Conservation (phyloP, 352 stramenopile genomes). For the Phytophthora citrophthora region DNA sequence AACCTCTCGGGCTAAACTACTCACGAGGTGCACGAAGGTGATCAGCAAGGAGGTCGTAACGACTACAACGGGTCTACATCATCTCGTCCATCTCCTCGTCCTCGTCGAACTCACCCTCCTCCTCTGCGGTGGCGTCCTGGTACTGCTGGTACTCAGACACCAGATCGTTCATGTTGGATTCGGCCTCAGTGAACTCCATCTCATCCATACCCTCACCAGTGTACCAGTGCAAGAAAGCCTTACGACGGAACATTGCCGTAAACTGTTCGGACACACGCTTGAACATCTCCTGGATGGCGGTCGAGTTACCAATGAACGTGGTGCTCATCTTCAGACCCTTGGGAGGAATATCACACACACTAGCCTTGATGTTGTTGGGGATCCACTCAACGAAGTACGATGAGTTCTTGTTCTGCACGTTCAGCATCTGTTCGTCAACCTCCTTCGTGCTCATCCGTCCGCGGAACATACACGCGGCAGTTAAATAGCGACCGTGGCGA, state of each 20-base stretch:
- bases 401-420: constrained; percentile 99
- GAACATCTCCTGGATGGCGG: constrained; percentile 99
- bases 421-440: constrained; percentile 99
- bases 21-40: constrained; percentile 42
- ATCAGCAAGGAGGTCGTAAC: constrained; percentile 50
- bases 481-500: constrained; percentile 99
- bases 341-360: constrained; percentile 98
- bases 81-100: constrained; percentile 95
- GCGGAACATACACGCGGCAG: constrained; percentile 99
- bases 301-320: constrained; percentile 99
- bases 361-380: constrained; percentile 99
- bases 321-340: constrained; percentile 98
- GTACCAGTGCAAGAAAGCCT: constrained; percentile 99
- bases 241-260: constrained; percentile 99
- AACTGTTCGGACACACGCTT: constrained; percentile 99
- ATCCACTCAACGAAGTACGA: constrained; percentile 99
- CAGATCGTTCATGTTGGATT: constrained; percentile 99
- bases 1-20: constrained; percentile 69
- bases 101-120: constrained; percentile 98
- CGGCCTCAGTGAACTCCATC: constrained; percentile 99
- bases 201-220: constrained; percentile 99
- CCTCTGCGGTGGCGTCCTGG: constrained; percentile 99
- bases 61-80: constrained; percentile 77
- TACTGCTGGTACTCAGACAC: constrained; percentile 99
- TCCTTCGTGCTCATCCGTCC: constrained; percentile 99